These are phyloP conservation scores for Colletotrichum sp. DNA, from an alignment of 2,329 filamentous ascomycete species.

Conservation along the genomic window DNA sequence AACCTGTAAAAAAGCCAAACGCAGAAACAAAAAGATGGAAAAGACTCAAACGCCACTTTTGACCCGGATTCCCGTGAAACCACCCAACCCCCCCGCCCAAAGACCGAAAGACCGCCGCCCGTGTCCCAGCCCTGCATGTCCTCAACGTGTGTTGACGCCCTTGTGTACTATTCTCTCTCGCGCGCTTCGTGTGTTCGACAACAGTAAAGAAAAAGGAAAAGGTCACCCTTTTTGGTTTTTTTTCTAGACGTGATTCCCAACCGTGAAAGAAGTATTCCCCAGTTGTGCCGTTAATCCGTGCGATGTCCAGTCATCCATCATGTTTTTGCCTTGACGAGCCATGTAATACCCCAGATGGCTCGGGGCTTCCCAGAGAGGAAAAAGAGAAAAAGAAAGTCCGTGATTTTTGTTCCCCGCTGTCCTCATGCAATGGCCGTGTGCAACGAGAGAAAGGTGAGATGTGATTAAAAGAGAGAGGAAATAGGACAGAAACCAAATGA, in stretches of 20 bases:
- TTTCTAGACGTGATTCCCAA: background rate
- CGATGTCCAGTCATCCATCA: conserved; percentile 20
- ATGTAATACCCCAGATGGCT: background rate
- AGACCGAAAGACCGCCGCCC: background rate
- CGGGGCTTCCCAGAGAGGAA: background rate
- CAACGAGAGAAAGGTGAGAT: conserved; percentile 4
- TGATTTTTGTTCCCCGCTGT: background rate
- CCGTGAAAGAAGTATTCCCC: background rate
- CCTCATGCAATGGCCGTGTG: conserved; percentile 1
- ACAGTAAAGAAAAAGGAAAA: background rate
- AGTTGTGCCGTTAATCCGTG: conserved; percentile 14
- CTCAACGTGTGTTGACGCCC: background rate
- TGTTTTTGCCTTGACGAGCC: background rate
- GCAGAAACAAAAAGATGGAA: background rate
- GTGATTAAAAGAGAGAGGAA: background rate
- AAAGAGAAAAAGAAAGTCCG: conserved; percentile 14
- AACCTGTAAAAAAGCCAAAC: background rate
- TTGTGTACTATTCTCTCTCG: background rate
- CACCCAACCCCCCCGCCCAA: background rate
- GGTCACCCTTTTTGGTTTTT: background rate
- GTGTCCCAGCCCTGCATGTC: background rate
- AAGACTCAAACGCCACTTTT: background rate
- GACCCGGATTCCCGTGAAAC: background rate
- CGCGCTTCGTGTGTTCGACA: background rate
- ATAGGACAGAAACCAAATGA: conserved; percentile 15